Evolutionary conservation across 2,329 filamentous ascomycete genomes (phyloP), one percentile per base, ranked within the genome.

Genomic region (Xylaria digitata): DNA sequence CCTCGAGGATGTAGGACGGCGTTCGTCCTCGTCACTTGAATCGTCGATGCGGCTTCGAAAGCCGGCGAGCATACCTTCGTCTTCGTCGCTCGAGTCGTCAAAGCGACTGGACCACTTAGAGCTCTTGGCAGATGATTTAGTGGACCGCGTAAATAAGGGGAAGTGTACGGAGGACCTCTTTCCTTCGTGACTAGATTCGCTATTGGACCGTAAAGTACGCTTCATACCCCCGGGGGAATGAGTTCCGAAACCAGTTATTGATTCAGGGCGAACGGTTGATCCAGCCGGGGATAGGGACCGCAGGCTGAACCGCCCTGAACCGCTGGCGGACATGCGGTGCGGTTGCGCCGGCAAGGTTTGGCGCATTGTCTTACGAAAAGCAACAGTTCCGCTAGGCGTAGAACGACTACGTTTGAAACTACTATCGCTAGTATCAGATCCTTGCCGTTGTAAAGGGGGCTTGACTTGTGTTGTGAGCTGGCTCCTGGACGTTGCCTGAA

Each of bases 281-380:
- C 85, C 85, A 0, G 86, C 81, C 0, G 92, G 92, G 1, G 92
- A 94, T 46, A 92, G 72, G 0, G 91, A 91, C 34, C 92, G 86
- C 40, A 93, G 81, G 65, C 89, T 92, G 74, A 92, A 90, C 26
- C 87, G 85, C n/a, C 87, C 85, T n/a, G 87, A 82, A 15, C 81
- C 79, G 50, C 77, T 76, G 1, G 79, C 78, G 30, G 80, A 75
- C 49, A 82, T 78, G 9, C 78, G 75, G 53, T 77, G 71, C 45
- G 75, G 71, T 56, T 78, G 77, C 8, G 76, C 71, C 17, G 80
- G 77, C 21, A 82, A 76, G 30, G 79, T 76, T 30, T 79, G 80
- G 66, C 94, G 86, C 92, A 97, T 92, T 1, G 92, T 93, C 58
- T 84, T 86, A 64, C 90, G 89, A 83, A 97, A 92, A 0, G 82